These are phyloP conservation scores for Globisporangium splendens DNA, from an alignment of 352 stramenopile species.

Conservation along the genomic window DNA sequence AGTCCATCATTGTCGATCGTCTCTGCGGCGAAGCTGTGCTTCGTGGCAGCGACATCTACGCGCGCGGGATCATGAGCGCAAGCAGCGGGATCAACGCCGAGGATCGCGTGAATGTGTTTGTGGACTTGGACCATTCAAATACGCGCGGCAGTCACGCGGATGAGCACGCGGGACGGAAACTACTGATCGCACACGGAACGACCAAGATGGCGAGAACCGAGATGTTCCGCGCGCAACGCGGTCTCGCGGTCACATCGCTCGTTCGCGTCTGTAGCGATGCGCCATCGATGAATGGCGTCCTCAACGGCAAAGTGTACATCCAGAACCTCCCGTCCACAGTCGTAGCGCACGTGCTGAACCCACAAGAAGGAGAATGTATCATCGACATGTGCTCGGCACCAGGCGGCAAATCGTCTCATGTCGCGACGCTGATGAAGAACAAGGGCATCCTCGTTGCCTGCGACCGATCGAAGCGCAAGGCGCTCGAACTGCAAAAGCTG, in stretches of 20 bases:
- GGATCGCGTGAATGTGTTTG: conserved; percentile 82
- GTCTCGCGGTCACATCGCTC: conserved; percentile 59
- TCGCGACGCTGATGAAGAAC: conserved; percentile 91
- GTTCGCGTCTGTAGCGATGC: conserved; percentile 77
- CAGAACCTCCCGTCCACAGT: conserved; percentile 93
- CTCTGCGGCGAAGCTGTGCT: conserved; percentile 93
- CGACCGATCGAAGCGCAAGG: conserved; percentile 91
- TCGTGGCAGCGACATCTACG: conserved; percentile 92
- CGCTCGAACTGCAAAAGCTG: conserved; percentile 66
- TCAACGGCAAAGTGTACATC: conserved; percentile 83
- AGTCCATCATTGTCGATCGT: conserved; percentile 85
- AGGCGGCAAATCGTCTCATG: conserved; percentile 91
- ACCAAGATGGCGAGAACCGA: conserved; percentile 74
- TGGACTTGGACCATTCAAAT: conserved; percentile 76
- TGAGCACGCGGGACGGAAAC: conserved; percentile 75
- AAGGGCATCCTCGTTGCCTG: conserved; percentile 81
- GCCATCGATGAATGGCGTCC: conserved; percentile 86
- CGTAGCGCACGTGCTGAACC: conserved; percentile 87
- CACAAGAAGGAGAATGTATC: conserved; percentile 81
- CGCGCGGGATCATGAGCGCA: conserved; percentile 87
- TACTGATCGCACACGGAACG: conserved; percentile 69
- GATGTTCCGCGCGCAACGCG: conserved; percentile 71
- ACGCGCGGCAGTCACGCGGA: conserved; percentile 68
- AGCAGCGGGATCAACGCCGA: conserved; percentile 79
- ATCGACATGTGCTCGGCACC: conserved; percentile 94